Base-by-base conservation (phyloP, 2,329 filamentous ascomycete species). In the Phialophora tarda region DNA sequence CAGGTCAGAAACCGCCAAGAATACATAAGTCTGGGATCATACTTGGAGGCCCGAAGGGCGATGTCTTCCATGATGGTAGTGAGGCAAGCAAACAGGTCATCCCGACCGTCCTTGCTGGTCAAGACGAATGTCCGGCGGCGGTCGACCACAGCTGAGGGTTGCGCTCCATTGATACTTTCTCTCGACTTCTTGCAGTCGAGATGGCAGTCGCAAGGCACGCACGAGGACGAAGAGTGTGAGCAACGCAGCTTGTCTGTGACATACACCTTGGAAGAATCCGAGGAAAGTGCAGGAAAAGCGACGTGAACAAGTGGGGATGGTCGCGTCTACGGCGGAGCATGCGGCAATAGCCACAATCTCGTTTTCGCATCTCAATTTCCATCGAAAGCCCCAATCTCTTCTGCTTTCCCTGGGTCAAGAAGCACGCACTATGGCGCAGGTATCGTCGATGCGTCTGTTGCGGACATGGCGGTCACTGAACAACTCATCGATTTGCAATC, bases 41-140 rank as follows among this genome's bases (percentile, higher is more conserved):
- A 86, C 85, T 81, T 80, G 81, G 82, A 84, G 75, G 82, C 80
- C 77, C 83, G 78, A 76, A 82, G 77, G 69, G 65, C 60, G 67
- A 66, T 59, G 55, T 70, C 66, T 71, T 73, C 70, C 71, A 73
- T 73, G 67, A 54, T 69, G 59, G 62, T 24, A 59, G 50, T 47
- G 64, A 41, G 54, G 58, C 54, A 47, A 38, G 58, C 53, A 53
- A 58, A 68, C 51, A 64, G 70, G 68, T 72, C 71, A 73, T 73
- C 51, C 64, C 70, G 71, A 71, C 70, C 69, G 61, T 48, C 21
- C 32, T 59, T 59, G 55, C 38, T 58, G 68, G 69, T 73, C 66
- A 73, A 26, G 70, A 71, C 47, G 61, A 67, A 63, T 63, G 70
- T 68, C 59, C 63, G 34, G 63, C 66, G 55, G 61, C 62, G 57